phyloP scores from a whole-genome alignment of 2,329 filamentous ascomycete species.

The Chrysoporthe cubensis region DNA sequence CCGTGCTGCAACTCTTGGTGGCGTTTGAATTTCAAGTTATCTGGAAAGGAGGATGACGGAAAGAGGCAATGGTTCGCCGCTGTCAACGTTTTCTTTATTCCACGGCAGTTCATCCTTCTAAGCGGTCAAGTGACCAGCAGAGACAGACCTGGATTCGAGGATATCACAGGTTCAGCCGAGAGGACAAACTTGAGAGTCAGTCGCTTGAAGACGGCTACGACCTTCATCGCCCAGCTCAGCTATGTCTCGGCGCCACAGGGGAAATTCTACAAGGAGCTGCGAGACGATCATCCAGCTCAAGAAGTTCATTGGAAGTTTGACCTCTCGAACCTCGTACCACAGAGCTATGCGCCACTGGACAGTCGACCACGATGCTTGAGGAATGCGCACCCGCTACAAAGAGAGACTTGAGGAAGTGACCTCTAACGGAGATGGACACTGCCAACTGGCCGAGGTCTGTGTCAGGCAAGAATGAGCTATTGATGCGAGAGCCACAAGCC shows the following conservation, averaged over 20 bases:
- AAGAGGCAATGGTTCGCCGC: neutral
- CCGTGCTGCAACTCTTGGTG: neutral
- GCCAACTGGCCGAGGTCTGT: neutral
- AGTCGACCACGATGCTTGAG: neutral
- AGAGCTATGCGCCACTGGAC: neutral
- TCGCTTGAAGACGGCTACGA: neutral
- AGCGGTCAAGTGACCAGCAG: slow-evolving; percentile 15
- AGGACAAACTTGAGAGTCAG: no score
- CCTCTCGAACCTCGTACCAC: neutral
- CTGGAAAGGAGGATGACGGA: neutral
- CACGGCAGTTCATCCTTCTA: slow-evolving; percentile 1
- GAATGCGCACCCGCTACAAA: neutral
- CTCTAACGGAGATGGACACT: neutral
- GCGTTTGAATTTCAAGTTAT: neutral
- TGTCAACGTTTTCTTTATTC: neutral
- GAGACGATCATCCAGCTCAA: neutral
- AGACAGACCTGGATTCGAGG: neutral
- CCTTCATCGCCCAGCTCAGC: slow-evolving; percentile 6
- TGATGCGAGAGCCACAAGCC: neutral
- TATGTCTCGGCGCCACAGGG: slow-evolving; percentile 13
- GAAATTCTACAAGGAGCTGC: neutral
- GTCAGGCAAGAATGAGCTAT: neutral
- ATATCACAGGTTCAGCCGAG: neutral
- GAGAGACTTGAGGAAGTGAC: neutral
- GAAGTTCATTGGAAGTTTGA: neutral